phyloP scores from a whole-genome alignment of 2,329 filamentous ascomycete species.

The Bisporella sp. region DNA sequence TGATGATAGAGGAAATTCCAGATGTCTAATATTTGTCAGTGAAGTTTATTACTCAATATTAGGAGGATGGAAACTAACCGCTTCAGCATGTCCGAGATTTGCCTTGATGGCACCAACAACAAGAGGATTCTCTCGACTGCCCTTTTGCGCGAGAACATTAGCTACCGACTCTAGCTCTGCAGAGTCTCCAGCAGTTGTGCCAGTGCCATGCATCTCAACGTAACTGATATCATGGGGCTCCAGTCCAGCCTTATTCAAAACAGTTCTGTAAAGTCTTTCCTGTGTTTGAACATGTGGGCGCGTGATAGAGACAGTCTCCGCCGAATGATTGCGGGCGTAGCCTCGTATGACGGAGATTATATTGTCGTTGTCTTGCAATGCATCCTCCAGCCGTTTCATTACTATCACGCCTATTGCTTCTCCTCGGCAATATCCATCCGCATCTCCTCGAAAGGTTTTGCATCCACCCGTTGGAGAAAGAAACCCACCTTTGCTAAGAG shows the following conservation, averaged over 20 bases:
- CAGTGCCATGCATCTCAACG: constrained; percentile 14
- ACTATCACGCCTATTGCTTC: neutral
- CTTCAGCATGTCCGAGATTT: constrained; percentile 19
- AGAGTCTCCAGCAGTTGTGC: constrained; percentile 4
- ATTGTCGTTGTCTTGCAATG: neutral
- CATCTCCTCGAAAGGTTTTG: neutral
- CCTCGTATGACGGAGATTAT: neutral
- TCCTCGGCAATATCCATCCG: neutral
- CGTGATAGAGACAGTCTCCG: neutral
- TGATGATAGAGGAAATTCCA: neutral
- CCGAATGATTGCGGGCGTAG: neutral
- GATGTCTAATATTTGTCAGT: neutral
- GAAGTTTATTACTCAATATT: neutral
- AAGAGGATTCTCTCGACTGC: neutral
- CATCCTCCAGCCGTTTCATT: neutral
- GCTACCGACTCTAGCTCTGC: neutral
- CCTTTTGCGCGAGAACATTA: neutral
- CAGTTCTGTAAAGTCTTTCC: neutral
- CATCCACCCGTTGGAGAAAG: neutral
- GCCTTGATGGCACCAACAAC: constrained; percentile 15
- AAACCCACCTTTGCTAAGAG: neutral
- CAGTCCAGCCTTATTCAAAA: neutral
- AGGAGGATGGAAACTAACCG: neutral
- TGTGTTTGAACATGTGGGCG: neutral
- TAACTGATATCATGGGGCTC: neutral